Percentiles rank a stretch among this genome's conserved stretches.
Evolutionary conservation across 2,329 filamentous ascomycete species (phyloP).

Genomic region (Eutypella sp.): DNA sequence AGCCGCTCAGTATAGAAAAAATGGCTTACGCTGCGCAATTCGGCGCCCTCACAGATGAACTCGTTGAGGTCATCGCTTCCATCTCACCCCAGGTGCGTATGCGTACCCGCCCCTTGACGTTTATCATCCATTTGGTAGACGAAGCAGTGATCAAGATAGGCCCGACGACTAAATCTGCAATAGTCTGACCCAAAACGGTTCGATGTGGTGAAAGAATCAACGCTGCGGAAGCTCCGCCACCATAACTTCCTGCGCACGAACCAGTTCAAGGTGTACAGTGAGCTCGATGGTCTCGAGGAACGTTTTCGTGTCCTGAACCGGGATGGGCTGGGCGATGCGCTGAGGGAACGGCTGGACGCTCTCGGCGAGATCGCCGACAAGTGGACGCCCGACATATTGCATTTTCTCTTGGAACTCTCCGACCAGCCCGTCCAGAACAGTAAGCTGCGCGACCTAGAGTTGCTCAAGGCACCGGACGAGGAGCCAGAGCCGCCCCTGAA

Average conservation of each 20-base stretch:
- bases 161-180: conserved; percentile 14
- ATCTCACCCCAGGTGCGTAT: conserved; percentile 45
- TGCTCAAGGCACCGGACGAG: conserved; percentile 40
- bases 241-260: conserved; percentile 63
- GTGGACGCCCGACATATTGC: conserved; percentile 75
- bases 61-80: conserved; percentile 61
- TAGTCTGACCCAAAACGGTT: conserved; percentile 32
- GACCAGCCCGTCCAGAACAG: conserved; percentile 72
- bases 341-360: conserved; percentile 54
- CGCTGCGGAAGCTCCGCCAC: conserved; percentile 46
- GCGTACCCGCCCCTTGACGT: background rate
- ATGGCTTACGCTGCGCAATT: conserved; percentile 71
- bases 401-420: conserved; percentile 74
- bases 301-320: conserved; percentile 77
- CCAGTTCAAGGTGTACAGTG: conserved; percentile 65
- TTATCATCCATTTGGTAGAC: background rate
- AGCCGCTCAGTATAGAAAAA: background rate
- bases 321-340: conserved; percentile 71
- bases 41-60: conserved; percentile 61
- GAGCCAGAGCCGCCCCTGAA: conserved; percentile 49
- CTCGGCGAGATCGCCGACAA: conserved; percentile 50
- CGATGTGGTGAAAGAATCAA: conserved; percentile 41
- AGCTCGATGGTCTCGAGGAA: conserved; percentile 71
- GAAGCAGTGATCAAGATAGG: conserved; percentile 12
- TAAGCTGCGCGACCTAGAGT: conserved; percentile 57